phyloP scores from a whole-genome alignment of 768 basidiomycete genomes.

The Galerina sulciceps region DNA sequence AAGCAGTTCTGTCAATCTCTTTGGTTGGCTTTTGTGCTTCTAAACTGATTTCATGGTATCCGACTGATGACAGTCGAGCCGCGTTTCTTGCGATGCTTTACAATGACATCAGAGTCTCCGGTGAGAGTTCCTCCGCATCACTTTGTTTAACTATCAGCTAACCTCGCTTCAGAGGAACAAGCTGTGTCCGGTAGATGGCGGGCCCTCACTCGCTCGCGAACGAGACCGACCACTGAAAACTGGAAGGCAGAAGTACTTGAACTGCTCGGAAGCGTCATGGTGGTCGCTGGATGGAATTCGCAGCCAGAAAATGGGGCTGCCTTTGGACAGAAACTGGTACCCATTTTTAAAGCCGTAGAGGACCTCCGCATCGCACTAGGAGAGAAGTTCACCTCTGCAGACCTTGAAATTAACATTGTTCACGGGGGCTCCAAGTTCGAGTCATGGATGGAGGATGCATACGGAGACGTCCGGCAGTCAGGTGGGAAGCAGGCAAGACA shows the following conservation, averaged over 20 bases:
- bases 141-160: not conserved
- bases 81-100: slow-evolving; percentile 12
- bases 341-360: slow-evolving; percentile 30
- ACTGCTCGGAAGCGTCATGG: slow-evolving; percentile 6
- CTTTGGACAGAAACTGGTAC: slow-evolving; percentile 26
- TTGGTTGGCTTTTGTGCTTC: slow-evolving; percentile 10
- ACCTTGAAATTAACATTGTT: slow-evolving; percentile 21
- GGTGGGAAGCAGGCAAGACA: not conserved
- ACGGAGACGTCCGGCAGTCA: slow-evolving; percentile 22
- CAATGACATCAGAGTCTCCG: slow-evolving; percentile 16
- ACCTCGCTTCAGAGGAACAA: slow-evolving; percentile 20
- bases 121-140: slow-evolving; percentile 3
- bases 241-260: slow-evolving; percentile 16
- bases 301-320: slow-evolving; percentile 9
- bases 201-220: slow-evolving; percentile 22
- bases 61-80: slow-evolving; percentile 1
- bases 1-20: slow-evolving; percentile 17
- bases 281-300: slow-evolving; percentile 18
- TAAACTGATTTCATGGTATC: slow-evolving; percentile 18
- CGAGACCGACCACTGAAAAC: slow-evolving; percentile 20
- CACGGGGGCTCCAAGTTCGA: slow-evolving; percentile 12
- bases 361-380: slow-evolving; percentile 28
- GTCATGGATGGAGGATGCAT: slow-evolving; percentile 28
- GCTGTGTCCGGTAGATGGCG: slow-evolving; percentile 28
- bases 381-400: slow-evolving; percentile 30